A percentile compares a stretch with the other conserved stretches of the same genome.
These are phyloP conservation scores for Heterobasidion irregulare DNA, from an alignment of 1,284 basidiomycete genomes.

Conservation along the genomic window DNA sequence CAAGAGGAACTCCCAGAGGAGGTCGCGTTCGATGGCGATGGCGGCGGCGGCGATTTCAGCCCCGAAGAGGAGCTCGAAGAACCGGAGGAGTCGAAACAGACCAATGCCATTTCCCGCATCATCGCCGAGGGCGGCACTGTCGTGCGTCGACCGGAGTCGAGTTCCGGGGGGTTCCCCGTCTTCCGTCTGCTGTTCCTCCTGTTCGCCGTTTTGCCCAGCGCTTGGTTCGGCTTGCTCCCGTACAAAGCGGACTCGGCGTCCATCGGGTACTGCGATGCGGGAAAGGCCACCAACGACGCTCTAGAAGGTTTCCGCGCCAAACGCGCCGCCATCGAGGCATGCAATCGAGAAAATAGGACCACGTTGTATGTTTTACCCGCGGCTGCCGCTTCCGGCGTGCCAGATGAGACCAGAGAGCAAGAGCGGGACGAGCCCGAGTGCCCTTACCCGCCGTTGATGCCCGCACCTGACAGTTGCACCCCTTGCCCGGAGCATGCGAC, in stretches of 20 bases:
- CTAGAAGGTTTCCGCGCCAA: slow-evolving; percentile 40
- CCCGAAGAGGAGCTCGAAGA: slow-evolving; percentile 12
- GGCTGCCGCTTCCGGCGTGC: not conserved
- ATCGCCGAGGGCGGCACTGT: slow-evolving; percentile 24
- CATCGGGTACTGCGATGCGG: slow-evolving; percentile 81
- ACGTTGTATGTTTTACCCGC: slow-evolving; percentile 26
- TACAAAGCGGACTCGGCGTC: slow-evolving; percentile 59
- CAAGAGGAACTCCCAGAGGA: not conserved
- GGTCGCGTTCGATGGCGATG: not conserved
- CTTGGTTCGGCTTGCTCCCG: slow-evolving; percentile 23
- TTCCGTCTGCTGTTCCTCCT: slow-evolving; percentile 29
- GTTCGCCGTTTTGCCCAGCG: slow-evolving; percentile 24
- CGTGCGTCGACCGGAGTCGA: slow-evolving; percentile 11
- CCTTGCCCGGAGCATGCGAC: slow-evolving; percentile 79
- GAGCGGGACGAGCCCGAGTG: slow-evolving; percentile 27
- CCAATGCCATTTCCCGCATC: slow-evolving; percentile 25
- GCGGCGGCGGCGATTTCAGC: not conserved
- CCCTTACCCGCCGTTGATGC: slow-evolving; percentile 45
- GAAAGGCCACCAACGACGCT: slow-evolving; percentile 51
- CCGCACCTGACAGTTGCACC: slow-evolving; percentile 67
- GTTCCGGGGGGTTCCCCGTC: slow-evolving; percentile 17
- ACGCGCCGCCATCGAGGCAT: slow-evolving; percentile 44
- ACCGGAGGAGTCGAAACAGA: slow-evolving; percentile 22
- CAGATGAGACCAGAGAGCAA: not conserved
- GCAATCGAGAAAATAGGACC: slow-evolving; percentile 49